Evolutionary conservation across 2,329 filamentous ascomycete genomes (phyloP).

Genomic region (Ramichloridium luteum): DNA sequence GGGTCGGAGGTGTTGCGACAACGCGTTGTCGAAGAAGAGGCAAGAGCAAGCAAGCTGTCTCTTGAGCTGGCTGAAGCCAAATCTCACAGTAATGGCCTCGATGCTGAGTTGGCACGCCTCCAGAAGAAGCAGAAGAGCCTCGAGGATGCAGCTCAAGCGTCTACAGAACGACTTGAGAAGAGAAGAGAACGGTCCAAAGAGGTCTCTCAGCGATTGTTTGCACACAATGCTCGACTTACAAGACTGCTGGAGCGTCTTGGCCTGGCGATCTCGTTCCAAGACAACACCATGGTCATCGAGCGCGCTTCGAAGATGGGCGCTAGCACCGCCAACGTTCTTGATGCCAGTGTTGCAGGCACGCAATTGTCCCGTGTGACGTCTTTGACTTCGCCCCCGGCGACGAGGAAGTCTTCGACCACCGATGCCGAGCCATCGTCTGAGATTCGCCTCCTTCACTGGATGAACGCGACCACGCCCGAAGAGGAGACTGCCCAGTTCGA

Average conservation of each 20-base stretch:
- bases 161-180: constrained; percentile 50
- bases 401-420: constrained; percentile 41
- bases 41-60: constrained; percentile 52
- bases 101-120: constrained; percentile 60
- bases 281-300: constrained; percentile 58
- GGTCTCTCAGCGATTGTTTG: constrained; percentile 68
- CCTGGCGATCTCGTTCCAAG: constrained; percentile 65
- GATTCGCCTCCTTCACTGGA: constrained; percentile 70
- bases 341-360: constrained; percentile 23
- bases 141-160: constrained; percentile 34
- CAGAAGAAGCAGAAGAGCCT: constrained; percentile 51
- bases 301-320: constrained; percentile 48
- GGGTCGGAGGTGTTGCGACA: constrained; percentile 68
- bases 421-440: constrained; percentile 33
- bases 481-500: constrained; percentile 63
- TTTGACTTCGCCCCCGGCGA: constrained; percentile 46
- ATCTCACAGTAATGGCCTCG: constrained; percentile 61
- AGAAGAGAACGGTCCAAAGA: constrained; percentile 67
- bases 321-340: constrained; percentile 32
- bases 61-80: constrained; percentile 63
- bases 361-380: constrained; percentile 35
- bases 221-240: constrained; percentile 72
- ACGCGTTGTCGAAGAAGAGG: constrained; percentile 63
- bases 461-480: constrained; percentile 52
- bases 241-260: constrained; percentile 77